Evolutionary conservation across 2,329 filamentous ascomycete genomes (phyloP).

Genomic region (Botryosphaeria dothidea): DNA sequence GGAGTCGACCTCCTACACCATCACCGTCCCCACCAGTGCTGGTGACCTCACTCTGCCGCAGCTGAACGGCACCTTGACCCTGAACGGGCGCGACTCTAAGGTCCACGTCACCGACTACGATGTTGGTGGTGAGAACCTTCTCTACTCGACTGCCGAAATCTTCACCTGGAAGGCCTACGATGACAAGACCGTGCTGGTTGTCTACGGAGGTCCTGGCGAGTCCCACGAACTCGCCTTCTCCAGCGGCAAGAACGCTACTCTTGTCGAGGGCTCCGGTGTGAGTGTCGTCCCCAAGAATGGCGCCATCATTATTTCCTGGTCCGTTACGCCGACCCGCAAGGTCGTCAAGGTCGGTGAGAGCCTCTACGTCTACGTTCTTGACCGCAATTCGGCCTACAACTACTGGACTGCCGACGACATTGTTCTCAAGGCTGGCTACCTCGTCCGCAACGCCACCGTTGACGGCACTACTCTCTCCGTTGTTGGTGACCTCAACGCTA

Average conservation of each 20-base stretch:
- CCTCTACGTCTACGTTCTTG: slow-evolving; percentile 58
- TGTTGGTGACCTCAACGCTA: slow-evolving; percentile 71
- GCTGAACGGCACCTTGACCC: slow-evolving; percentile 55
- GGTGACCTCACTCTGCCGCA: slow-evolving; percentile 59
- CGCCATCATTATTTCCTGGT: slow-evolving; percentile 55
- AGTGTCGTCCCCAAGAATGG: slow-evolving; percentile 41
- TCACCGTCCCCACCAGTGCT: slow-evolving; percentile 64
- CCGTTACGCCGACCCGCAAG: slow-evolving; percentile 54
- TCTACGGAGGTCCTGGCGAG: slow-evolving; percentile 66
- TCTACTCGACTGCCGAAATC: slow-evolving; percentile 71
- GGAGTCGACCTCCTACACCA: slow-evolving; percentile 60
- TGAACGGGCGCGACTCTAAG: slow-evolving; percentile 66
- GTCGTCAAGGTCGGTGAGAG: slow-evolving; percentile 52
- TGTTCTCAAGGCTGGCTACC: slow-evolving; percentile 65
- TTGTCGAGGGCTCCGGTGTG: slow-evolving; percentile 44
- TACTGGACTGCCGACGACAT: slow-evolving; percentile 41
- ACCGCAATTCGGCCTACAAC: slow-evolving; percentile 39
- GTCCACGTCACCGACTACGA: slow-evolving; percentile 68
- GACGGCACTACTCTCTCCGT: slow-evolving; percentile 60
- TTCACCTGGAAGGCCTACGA: slow-evolving; percentile 66
- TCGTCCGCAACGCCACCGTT: slow-evolving; percentile 62
- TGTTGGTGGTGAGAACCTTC: slow-evolving; percentile 58
- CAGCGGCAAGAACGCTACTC: slow-evolving; percentile 34
- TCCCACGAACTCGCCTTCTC: slow-evolving; percentile 62
- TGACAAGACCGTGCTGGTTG: slow-evolving; percentile 59